Evolutionary conservation across 192 early-diverging fungal species (phyloP).

Genomic region (Umbelopsis sp.): DNA sequence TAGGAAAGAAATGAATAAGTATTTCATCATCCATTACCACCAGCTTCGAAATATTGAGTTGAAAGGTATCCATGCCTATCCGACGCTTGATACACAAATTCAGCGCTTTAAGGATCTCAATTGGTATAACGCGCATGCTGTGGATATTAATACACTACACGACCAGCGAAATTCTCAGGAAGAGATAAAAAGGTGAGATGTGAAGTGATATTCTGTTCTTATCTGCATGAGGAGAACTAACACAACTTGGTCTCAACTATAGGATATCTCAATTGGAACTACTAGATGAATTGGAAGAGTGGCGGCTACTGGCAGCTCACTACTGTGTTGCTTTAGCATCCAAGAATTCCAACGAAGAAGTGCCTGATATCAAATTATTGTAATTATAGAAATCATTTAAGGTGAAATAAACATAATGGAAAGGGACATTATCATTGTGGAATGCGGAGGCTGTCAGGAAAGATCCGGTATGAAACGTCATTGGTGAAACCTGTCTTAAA

Average conservation of each 20-base stretch:
- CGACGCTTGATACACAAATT: conserved; percentile 70
- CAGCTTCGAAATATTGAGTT: conserved; percentile 75
- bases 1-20: background rate
- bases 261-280: conserved; percentile 79
- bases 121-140: conserved; percentile 58
- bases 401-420: background rate
- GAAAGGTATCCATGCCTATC: conserved; percentile 73
- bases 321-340: conserved; percentile 84
- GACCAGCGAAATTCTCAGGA: conserved; percentile 36
- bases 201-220: too few species aligned
- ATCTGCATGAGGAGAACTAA: too few species aligned
- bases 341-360: conserved; percentile 20
- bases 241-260: background rate
- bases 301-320: conserved; percentile 77
- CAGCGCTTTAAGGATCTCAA: conserved; percentile 64
- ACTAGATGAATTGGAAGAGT: conserved; percentile 93
- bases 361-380: background rate
- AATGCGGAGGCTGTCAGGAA: background rate
- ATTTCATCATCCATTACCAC: background rate
- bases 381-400: background rate
- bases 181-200: conserved; percentile 23
- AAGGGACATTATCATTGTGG: too few species aligned
- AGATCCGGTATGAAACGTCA: background rate
- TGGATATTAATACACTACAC: conserved; percentile 66
- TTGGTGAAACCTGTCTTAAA: conserved; percentile 8